phyloP scores from a whole-genome alignment of 2,329 filamentous ascomycete species.

The Penicillium brevicompactum region DNA sequence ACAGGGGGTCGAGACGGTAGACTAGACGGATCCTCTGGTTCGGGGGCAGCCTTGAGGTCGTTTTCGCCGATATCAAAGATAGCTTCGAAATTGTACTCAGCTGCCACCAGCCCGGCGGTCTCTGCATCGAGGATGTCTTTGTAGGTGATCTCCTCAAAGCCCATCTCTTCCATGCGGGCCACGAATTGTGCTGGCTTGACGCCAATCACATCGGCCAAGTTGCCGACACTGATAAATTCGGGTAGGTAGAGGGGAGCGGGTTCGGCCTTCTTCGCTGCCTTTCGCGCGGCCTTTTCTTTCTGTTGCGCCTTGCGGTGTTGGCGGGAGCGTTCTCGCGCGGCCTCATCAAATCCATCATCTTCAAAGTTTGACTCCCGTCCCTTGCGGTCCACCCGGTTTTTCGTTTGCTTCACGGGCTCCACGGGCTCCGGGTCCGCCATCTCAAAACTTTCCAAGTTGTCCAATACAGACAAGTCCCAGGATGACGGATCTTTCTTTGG shows the following conservation, averaged over 20 bases:
- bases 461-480: conserved; percentile 34
- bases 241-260: conserved; percentile 73
- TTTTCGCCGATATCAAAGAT: conserved; percentile 67
- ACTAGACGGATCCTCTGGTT: conserved; percentile 65
- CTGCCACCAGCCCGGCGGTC: conserved; percentile 83
- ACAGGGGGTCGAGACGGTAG: conserved; percentile 82
- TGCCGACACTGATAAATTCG: conserved; percentile 86
- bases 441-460: conserved; percentile 20
- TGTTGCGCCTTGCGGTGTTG: conserved; percentile 40
- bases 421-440: conserved; percentile 5
- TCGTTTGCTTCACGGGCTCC: conserved; percentile 19
- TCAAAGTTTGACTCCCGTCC: conserved; percentile 27
- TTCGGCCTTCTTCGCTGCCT: conserved; percentile 43
- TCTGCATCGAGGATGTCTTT: conserved; percentile 90
- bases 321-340: conserved; percentile 37
- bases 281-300: conserved; percentile 41
- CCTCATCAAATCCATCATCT: conserved; percentile 40
- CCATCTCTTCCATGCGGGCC: conserved; percentile 75
- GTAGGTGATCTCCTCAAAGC: conserved; percentile 80
- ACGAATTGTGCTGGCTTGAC: conserved; percentile 73
- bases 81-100: conserved; percentile 91
- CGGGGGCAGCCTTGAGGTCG: conserved; percentile 72
- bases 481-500: conserved; percentile 25
- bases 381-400: conserved; percentile 27
- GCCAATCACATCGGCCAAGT: conserved; percentile 74